Evolutionary conservation across 768 basidiomycete genomes (phyloP).

Genomic region (Mycena kentingensis): DNA sequence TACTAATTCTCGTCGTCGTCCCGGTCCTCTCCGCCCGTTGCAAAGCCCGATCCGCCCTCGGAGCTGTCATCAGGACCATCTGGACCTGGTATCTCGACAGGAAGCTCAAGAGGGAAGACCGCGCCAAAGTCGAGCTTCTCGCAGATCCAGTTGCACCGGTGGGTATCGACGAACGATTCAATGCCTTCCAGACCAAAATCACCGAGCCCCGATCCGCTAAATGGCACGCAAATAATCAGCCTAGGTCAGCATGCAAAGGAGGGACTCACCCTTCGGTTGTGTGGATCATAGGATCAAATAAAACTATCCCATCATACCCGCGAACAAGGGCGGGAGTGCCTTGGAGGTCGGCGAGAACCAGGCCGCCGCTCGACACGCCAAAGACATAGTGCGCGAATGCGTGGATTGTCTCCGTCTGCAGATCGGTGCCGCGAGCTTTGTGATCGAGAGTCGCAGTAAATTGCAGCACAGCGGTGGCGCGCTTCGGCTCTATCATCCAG

Average conservation of each 20-base stretch:
- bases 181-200: conserved; percentile 8
- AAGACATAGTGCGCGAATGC: conserved; percentile 3
- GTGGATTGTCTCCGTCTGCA: not conserved
- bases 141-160: conserved; percentile 6
- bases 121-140: not conserved
- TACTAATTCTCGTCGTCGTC: no score
- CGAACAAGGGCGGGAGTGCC: not conserved
- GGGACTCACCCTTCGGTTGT: not conserved
- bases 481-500: conserved; percentile 1
- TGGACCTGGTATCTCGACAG: not conserved
- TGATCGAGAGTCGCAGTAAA: conserved; percentile 2
- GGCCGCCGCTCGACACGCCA: not conserved
- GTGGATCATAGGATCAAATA: conserved; percentile 2
- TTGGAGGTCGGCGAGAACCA: conserved; percentile 1
- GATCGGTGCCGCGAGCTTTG: not conserved
- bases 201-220: conserved; percentile 8
- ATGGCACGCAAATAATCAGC: not conserved
- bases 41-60: conserved; percentile 6
- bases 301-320: not conserved
- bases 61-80: not conserved
- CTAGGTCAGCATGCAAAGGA: not conserved
- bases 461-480: not conserved
- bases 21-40: no score
- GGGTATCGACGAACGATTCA: conserved; percentile 1
- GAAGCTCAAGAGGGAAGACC: conserved; percentile 2